Evolutionary conservation across 129 eudicot species (phyloP).

Genomic region (Helichrysum umbraculigerum): DNA sequence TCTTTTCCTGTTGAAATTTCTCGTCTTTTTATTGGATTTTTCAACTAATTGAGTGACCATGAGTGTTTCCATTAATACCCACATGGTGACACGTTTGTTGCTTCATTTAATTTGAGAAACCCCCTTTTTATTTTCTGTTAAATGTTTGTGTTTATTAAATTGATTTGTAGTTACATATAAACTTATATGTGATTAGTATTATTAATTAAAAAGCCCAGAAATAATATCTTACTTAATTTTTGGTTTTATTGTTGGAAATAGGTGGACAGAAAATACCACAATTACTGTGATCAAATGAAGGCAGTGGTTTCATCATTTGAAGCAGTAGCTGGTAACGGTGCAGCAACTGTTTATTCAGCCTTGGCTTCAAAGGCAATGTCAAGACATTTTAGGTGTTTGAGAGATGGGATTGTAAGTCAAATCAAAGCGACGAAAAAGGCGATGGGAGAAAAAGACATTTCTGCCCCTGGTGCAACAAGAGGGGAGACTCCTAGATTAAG

Average conservation of each 20-base stretch:
- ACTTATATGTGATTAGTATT: not conserved
- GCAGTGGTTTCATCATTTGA: conserved; percentile 82
- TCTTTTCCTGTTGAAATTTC: not conserved
- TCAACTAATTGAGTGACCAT: conserved; percentile 55
- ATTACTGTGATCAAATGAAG: conserved; percentile 93
- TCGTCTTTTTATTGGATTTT: conserved; percentile 22
- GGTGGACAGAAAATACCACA: conserved; percentile 98
- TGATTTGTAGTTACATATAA: not conserved
- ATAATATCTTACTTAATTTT: not conserved
- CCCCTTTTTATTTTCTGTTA: conserved; percentile 23
- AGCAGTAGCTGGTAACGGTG: conserved; percentile 79
- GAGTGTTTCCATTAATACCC: conserved; percentile 68
- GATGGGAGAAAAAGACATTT: conserved; percentile 79
- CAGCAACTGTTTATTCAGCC: conserved; percentile 76
- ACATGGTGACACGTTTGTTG: conserved; percentile 54
- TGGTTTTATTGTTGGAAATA: conserved; percentile 26
- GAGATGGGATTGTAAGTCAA: conserved; percentile 80
- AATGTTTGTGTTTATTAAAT: conserved; percentile 14
- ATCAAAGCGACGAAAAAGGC: conserved; percentile 76
- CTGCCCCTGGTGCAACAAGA: conserved; percentile 63
- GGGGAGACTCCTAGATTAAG: conserved; percentile 96
- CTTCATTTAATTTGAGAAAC: conserved; percentile 44
- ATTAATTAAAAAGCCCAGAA: not conserved
- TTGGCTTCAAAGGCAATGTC: conserved; percentile 99
- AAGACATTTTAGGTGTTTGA: conserved; percentile 80